Evolutionary conservation across 768 basidiomycete species (phyloP), one percentile per base, ranked within the genome.

Genomic region (Termitomyces sp.): DNA sequence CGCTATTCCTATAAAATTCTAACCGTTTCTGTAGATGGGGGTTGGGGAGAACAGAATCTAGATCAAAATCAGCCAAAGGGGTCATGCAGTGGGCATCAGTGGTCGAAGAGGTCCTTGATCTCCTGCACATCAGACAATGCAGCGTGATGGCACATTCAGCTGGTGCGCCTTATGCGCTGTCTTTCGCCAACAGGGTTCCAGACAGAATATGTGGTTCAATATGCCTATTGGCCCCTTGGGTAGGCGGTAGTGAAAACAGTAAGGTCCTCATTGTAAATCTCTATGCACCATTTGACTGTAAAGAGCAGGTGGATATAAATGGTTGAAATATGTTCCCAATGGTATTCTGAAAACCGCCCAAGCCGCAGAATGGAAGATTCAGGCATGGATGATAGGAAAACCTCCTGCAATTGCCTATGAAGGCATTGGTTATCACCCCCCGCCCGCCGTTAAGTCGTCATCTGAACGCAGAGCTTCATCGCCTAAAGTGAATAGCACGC

Each of bases 341-440:
- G 86, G 90, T 29, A 84, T 99, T 38, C 77, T 99, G 61, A 94
- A 91, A 75, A 95, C 95, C 0, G 96, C 95, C 0, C 95, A 96
- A 70, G 92, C 94, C 4, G 96, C 96, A 0, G 96, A 99, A 67
- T 98, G 95, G 95, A 93, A 90, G 70, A 78, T 98, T 44, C 94
- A 97, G 66, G 90, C 92, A 0, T 98, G 95, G 92, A 92, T 92
- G 87, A 83, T 99, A 31, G 97, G 96, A 61, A 98, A 98, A 66
- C 92, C 93, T 17, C 95, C 95, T 10, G 86, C 87, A 1, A 77
- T 93, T 41, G 80, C 89, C 1, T 93, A 86, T 65, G 82, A 91
- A 64, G 93, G 92, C 31, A 95, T 97, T 65, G 93, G 90, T 19
- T 93, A 89, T 66, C 84, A 84, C 42, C 83, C 82, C 19, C 75